Evolutionary conservation across 768 basidiomycete species (phyloP), one percentile per base, ranked within the genome.

Genomic region (Boletellus emodensis): DNA sequence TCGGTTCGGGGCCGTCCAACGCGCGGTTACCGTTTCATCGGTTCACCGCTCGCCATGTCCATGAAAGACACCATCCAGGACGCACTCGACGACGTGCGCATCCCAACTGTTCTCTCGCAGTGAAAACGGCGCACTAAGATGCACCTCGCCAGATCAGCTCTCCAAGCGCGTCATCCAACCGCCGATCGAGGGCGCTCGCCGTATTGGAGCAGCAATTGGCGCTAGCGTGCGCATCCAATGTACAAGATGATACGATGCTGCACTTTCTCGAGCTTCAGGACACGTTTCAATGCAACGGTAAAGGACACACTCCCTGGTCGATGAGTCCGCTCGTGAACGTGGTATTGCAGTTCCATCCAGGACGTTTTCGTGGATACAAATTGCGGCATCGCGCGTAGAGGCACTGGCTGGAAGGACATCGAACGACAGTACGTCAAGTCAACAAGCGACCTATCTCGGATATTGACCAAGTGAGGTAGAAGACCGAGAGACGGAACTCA

Each of bases 221-320:
- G 3, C 47, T 66, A 47, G 75, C 76, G n/a, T 74, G 76, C 49
- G 71, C 77, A 36, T 59, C 69, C 22, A 63, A 72, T n/a, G 67
- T 74, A 20, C 61, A 74, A 15, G 67, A 72, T 15, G 74, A 73
- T 26, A 75, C 75, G 9, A 72, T 82, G 55, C 72, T 75, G 34
- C 66, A 70, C 40, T 87, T 90, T 66, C 62, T 84, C 17, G 74
- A 79, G 10, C 69, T 90, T 37, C 90, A 93, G 62, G 81, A 87
- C 57, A 81, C 81, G 1, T 91, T 93, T 57, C 86, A 92, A 64
- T 89, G 85, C 66, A 93, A 93, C 61, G 73, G 90, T 90, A 58
- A 52, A 86, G 60, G 34, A 13, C 49, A 40, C 48, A 11, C 32
- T 51, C 14, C 34, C 11, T 3, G 46, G 17, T 35, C 36, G 15